phyloP scores from a whole-genome alignment of 2,329 filamentous ascomycete genomes.

The Monilinia laxa region DNA sequence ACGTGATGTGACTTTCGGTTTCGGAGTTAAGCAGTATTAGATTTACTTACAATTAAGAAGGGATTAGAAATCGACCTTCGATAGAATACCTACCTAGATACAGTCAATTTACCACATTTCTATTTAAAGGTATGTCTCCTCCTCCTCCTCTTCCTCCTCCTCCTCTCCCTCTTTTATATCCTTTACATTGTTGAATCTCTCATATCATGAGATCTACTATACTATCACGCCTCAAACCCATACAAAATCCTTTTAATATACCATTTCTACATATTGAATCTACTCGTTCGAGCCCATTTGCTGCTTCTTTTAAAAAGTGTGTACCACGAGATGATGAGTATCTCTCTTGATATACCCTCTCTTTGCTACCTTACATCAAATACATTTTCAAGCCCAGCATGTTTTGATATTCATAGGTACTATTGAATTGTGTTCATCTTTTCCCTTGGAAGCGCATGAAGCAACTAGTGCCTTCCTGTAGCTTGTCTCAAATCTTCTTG shows the following conservation, averaged over 20 bases:
- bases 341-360: background rate
- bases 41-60: no score
- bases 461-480: no score
- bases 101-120: no score
- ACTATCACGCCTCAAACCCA: slow-evolving; percentile 7
- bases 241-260: slow-evolving; percentile 6
- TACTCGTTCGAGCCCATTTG: background rate
- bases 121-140: background rate
- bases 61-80: background rate
- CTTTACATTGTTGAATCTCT: background rate
- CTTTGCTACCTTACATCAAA: background rate
- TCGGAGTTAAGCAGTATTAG: slow-evolving; percentile 1
- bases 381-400: background rate
- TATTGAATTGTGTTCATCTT: background rate
- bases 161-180: background rate
- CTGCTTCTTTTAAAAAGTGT: background rate
- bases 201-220: slow-evolving; percentile 8
- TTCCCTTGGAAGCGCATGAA: background rate
- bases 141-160: background rate
- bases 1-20: background rate
- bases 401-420: slow-evolving; percentile 9
- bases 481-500: background rate
- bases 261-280: no score
- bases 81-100: no score
- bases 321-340: slow-evolving; percentile 14